Base-by-base conservation (phyloP, 495 filamentous ascomycete species). In the Paragyromitra xinjiangensis region DNA sequence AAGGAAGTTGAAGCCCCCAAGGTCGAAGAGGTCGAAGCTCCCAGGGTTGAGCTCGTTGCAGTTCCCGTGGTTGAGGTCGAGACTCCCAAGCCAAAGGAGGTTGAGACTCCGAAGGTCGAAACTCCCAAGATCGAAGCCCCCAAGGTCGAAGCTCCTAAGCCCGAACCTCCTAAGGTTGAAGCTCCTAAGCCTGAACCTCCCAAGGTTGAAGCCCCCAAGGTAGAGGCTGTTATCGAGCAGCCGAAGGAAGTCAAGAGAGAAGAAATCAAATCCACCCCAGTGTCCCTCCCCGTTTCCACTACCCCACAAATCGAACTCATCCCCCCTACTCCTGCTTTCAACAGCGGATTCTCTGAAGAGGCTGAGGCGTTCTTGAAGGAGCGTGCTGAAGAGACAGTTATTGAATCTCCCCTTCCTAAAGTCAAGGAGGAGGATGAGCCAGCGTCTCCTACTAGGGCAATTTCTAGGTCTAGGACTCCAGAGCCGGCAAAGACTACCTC, bases 371-470 rank as follows among this genome's bases (percentile, higher is more conserved):
- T 71, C 66, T n/a, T 51, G 50, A 77, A 75, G 45, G 73, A 77
- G 73, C 59, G 66, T 37, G 37, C 50, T 14, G 66, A 56, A 42
- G 58, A 78, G 22, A 16, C 7, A 63, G 34, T 16, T 69, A n/a
- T 61, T 61, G 71, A 74, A 24, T 11, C 34, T 2, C 44, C 42
- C 24, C 70, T 77, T 19, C 45, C 69, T 3, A 29, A 75, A 16
- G 44, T 75, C 3, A 82, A 84, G 64, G 80, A 82, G 50, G 86
- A 87, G 83, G 77, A 81, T 16, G 85, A 84, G 64, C 84, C 86
- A 64, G 71, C 19, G 48, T 5, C 19, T 6, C 48, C 48, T 51
- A 16, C 16, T 16, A 51, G 7, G 16, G 16, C 48, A 16, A 16
- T 51, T 19, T 51, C 22, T 45, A 69, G 50, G 37, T 58, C 65